Evolutionary conservation across 768 basidiomycete species (phyloP), one percentile per base, ranked within the genome.

Genomic region (Sarcodon sp.): DNA sequence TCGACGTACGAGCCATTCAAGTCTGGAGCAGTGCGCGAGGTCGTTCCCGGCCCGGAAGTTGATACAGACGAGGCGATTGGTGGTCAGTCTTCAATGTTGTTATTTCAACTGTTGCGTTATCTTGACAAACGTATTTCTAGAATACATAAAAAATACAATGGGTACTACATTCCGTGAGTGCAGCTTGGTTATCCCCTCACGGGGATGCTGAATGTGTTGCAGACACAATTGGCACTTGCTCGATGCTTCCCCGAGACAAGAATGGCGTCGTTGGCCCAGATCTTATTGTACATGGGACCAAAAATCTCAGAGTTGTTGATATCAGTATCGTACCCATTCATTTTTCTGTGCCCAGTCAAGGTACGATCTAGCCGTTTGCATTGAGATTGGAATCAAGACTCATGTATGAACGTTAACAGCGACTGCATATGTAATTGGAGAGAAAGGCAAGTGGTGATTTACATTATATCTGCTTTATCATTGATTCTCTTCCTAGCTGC

Each of bases 11-110:
- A 27, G 21, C 21, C 21, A 27, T 27, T 27, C 21, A 27, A 27
- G 21, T 27, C 21, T 27, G 21, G 21, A 4, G 4, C 4, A 27
- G 21, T 27, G 21, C 21, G 21, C n/a, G 79, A 80, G 60, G 57
- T 66, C 6, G 54, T 59, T 7, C 80, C 80, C 0, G 80, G 80
- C 1, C 52, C 71, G 0, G 51, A 53, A 4, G 73, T 82, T 13
- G 57, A 62, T 18, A 72, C 71, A 4, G 83, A 86, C 54, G 72
- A 63, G 13, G 63, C 37, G 37, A 38, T 38, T 5, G 37, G 18
- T 38, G 37, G 21, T 27, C 21, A 27, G 21, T 27, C 4, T 4
- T 27, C 21, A n/a, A n/a, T n/a, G n/a, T n/a, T n/a, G n/a, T n/a
- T n/a, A 27, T 27, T 27, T 27, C 21, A 27, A 27, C 21, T 27